Base-by-base conservation (phyloP, 2,329 filamentous ascomycete species). In the Aureobasidium uvarum region DNA sequence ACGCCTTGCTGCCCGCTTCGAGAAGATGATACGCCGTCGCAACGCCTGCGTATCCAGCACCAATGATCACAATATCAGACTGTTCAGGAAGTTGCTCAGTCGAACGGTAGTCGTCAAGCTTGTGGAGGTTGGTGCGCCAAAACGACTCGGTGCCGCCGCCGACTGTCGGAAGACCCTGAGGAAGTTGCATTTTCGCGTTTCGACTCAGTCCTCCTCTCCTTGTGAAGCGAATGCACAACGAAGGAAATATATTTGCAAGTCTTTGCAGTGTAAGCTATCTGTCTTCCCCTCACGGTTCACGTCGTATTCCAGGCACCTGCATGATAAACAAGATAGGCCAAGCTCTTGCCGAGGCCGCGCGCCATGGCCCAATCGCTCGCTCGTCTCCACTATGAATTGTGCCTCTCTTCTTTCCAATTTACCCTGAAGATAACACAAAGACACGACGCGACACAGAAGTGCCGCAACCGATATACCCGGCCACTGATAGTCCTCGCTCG, bases 1-100 rank as follows among this genome's bases (percentile, higher is more conserved):
- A 80, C 67, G 54, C 81, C 76, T 5, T 81, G 78, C 50, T 76
- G 18, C n/a, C 45, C 3, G 71, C 46, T 74, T 58, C 59, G 69
- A 69, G 74, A 67, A 71, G 78, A 66, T 71, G 69, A 45, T 69
- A 65, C 11, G 69, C 68, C 3, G 62, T 68, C n/a, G 23, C 71
- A 68, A n/a, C 78, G 20, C 89, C 89, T 2, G 89, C 87, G 70
- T 91, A 89, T 33, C 89, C 89, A 71, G 85, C 89, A 48, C 89
- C 89, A 2, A 92, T 80, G 31, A 92, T 82, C 8, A 91, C 82
- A 18, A 90, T 81, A 72, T 91, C 88, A 0, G 86, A 85, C 54
- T 80, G 75, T 1, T 74, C 70, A 2, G 89, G 89, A 23, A 92
- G 78, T 7, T 84, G 76, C 1, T 78, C 71, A 0, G 89, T 91